Evolutionary conservation across 1,284 basidiomycete genomes (phyloP).

Genomic region (Cutaneotrichosporon arboriforme): DNA sequence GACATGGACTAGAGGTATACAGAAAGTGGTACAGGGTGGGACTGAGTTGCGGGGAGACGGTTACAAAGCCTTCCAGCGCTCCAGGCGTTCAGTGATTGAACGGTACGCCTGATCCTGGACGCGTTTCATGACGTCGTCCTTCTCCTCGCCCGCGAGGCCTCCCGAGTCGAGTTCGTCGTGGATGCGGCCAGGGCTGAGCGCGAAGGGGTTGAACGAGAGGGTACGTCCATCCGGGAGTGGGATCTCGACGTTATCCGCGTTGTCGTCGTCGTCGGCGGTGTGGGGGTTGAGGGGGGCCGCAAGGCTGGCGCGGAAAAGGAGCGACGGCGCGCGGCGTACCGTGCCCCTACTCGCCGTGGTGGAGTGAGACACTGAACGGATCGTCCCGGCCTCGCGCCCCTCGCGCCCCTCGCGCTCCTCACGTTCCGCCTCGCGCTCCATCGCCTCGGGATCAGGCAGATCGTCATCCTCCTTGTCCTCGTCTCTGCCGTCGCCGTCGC

Average conservation of each 20-base stretch:
- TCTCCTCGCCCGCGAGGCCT: conserved; percentile 29
- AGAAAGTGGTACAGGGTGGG: not conserved
- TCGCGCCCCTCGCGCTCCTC: not conserved
- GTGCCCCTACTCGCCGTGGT: not conserved
- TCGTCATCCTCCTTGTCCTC: conserved; percentile 25
- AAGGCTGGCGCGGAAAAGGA: conserved; percentile 37
- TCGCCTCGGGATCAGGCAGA: conserved; percentile 39
- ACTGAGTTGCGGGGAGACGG: not conserved
- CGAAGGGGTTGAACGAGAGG: conserved; percentile 35
- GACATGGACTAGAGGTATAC: not conserved
- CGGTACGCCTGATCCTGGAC: conserved; percentile 26
- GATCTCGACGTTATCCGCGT: conserved; percentile 12
- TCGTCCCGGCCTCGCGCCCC: no score
- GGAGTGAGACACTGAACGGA: not conserved
- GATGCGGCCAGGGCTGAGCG: conserved; percentile 27
- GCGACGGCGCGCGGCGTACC: conserved; percentile 27
- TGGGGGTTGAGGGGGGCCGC: not conserved
- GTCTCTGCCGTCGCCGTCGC: no score
- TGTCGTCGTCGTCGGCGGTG: conserved; percentile 5
- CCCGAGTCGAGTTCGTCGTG: conserved; percentile 34
- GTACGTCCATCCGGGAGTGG: conserved; percentile 31
- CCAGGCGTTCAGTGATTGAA: conserved; percentile 30
- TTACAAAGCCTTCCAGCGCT: conserved; percentile 29
- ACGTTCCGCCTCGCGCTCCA: conserved; percentile 24
- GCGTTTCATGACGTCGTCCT: conserved; percentile 6